Evolutionary conservation across 352 stramenopile species (phyloP).

Genomic region (Phytopythium delawarense): DNA sequence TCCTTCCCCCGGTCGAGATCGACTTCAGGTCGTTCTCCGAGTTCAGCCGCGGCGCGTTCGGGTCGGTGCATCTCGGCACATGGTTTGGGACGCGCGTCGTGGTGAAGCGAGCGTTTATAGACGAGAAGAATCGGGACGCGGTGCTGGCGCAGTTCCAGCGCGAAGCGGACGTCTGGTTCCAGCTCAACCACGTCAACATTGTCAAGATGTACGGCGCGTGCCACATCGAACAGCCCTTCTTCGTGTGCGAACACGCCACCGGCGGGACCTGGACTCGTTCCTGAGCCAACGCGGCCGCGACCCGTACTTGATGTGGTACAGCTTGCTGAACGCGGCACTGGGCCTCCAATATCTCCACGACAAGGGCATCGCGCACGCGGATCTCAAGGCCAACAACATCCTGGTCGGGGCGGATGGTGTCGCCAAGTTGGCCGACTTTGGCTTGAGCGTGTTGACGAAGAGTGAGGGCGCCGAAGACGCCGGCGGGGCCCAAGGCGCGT

Average conservation of each 20-base stretch:
- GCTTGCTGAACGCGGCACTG: conserved; percentile 7
- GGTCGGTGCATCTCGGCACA: conserved; percentile 24
- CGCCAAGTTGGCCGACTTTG: conserved; percentile 25
- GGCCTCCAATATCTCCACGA: conserved; percentile 50
- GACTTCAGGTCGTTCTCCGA: conserved; percentile 14
- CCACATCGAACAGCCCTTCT: conserved; percentile 7
- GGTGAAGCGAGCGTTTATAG: conserved; percentile 5
- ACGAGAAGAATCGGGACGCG: neutral
- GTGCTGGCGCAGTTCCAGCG: conserved; percentile 5
- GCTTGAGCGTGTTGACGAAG: conserved; percentile 8
- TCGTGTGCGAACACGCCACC: conserved; percentile 13
- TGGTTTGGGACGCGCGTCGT: conserved; percentile 15
- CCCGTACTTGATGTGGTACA: neutral
- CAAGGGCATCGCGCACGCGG: conserved; percentile 45
- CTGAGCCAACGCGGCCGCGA: neutral
- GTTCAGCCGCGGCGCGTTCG: conserved; percentile 18
- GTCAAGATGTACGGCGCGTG: conserved; percentile 23
- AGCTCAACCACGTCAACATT: conserved; percentile 13
- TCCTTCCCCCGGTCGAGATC: conserved; percentile 29
- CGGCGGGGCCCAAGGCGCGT: neutral
- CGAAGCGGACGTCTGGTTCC: conserved; percentile 17
- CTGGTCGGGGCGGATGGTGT: conserved; percentile 35
- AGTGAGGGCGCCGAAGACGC: neutral
- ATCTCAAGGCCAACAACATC: conserved; percentile 77
- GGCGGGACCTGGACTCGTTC: neutral